Evolutionary conservation across 768 basidiomycete genomes (phyloP).

Genomic region (Termitomyces eurrhizus): DNA sequence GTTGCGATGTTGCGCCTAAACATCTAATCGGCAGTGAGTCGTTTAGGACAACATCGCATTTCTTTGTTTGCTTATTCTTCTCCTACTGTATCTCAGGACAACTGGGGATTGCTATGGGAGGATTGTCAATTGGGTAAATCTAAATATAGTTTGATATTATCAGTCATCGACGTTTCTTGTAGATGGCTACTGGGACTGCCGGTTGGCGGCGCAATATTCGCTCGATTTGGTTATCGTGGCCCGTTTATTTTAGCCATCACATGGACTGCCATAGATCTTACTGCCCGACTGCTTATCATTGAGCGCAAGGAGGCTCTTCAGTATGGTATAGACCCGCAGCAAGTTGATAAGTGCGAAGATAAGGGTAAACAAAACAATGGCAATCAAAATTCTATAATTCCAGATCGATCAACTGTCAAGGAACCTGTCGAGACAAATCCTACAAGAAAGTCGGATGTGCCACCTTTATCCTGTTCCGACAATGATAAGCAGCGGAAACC

Average conservation of each 20-base stretch:
- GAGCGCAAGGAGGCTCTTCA: conserved; percentile 48
- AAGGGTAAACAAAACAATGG: neutral
- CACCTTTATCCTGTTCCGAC: neutral
- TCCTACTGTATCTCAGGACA: conserved; percentile 35
- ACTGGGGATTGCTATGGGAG: conserved; percentile 57
- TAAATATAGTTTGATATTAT: neutral
- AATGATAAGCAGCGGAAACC: neutral
- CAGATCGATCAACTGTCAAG: neutral
- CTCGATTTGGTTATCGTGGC: conserved; percentile 53
- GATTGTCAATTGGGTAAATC: conserved; percentile 49
- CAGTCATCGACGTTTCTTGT: neutral
- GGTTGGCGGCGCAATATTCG: conserved; percentile 50
- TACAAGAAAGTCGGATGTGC: neutral
- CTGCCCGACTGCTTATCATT: conserved; percentile 52
- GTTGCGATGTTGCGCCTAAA: conserved; percentile 55
- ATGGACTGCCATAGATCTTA: conserved; percentile 44
- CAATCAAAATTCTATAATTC: neutral
- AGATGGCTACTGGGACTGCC: conserved; percentile 58
- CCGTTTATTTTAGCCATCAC: conserved; percentile 54
- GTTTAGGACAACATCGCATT: neutral
- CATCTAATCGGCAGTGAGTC: conserved; percentile 44
- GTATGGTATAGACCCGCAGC: conserved; percentile 43
- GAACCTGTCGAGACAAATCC: neutral
- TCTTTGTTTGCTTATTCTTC: neutral
- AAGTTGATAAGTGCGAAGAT: neutral